Evolutionary conservation across 1,284 basidiomycete species (phyloP).

Genomic region (Mrakiaceae sp.): DNA sequence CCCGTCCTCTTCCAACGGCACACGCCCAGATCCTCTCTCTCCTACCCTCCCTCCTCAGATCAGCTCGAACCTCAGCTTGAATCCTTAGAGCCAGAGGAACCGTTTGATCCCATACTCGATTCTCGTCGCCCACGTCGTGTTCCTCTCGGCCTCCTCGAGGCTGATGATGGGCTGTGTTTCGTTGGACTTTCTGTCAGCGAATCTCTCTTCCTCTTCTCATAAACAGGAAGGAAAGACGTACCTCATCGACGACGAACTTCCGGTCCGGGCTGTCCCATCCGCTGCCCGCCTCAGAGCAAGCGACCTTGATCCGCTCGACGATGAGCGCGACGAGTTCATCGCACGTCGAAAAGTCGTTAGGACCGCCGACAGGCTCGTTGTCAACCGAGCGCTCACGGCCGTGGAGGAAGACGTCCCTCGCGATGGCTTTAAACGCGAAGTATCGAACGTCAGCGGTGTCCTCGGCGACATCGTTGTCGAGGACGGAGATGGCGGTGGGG

Average conservation of each 20-base stretch:
- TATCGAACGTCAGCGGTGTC: conserved; percentile 19
- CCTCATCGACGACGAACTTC: conserved; percentile 51
- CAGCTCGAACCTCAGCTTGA: too few relatives aligned
- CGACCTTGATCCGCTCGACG: conserved; percentile 54
- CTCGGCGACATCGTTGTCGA: not conserved
- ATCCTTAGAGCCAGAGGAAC: conserved; percentile 54
- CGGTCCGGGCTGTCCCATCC: conserved; percentile 28
- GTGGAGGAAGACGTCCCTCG: conserved; percentile 29
- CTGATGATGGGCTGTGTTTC: conserved; percentile 35
- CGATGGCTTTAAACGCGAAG: conserved; percentile 40
- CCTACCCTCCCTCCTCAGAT: too few relatives aligned
- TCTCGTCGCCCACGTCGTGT: conserved; percentile 71
- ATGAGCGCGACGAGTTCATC: conserved; percentile 62
- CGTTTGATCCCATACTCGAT: conserved; percentile 85
- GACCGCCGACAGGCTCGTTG: not conserved
- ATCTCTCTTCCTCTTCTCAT: not conserved
- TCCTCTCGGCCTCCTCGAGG: conserved; percentile 63
- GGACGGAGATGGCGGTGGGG: not conserved
- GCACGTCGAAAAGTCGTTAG: conserved; percentile 53
- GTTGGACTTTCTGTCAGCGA: not conserved
- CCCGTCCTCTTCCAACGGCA: too few relatives aligned
- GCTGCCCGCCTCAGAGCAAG: conserved; percentile 52
- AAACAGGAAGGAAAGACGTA: conserved; percentile 61
- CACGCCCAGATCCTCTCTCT: too few relatives aligned
- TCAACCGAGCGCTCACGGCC: conserved; percentile 5